These are phyloP conservation scores for Puccinia polysora DNA, from an alignment of 1,284 basidiomycete genomes.

Conservation along the genomic window DNA sequence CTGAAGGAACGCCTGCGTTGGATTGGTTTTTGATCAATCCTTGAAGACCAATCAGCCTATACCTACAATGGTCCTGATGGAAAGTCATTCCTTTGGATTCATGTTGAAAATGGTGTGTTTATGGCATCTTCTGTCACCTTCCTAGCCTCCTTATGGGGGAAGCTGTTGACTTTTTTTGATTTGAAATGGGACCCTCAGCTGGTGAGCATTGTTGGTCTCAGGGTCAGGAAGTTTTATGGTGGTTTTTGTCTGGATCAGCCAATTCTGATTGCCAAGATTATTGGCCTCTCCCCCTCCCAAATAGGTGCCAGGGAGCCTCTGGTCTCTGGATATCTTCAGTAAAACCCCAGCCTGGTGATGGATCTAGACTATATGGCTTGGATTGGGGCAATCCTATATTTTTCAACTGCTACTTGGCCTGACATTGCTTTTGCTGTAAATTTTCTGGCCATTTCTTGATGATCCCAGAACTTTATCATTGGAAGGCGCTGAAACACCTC, in stretches of 20 bases:
- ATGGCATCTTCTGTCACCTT: background rate
- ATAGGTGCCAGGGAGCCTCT: background rate
- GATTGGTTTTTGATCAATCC: background rate
- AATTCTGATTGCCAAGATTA: background rate
- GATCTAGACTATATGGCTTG: background rate
- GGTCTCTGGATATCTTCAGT: background rate
- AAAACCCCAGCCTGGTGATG: background rate
- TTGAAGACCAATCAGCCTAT: conserved; percentile 1
- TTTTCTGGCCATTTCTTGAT: background rate
- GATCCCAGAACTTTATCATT: background rate
- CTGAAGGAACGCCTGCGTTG: background rate
- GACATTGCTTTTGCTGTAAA: conserved; percentile 17
- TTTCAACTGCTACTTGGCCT: background rate
- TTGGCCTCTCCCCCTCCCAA: background rate
- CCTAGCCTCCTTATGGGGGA: background rate
- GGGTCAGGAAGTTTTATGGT: background rate
- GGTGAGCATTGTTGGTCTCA: conserved; percentile 3
- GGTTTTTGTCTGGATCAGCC: background rate
- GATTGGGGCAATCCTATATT: background rate
- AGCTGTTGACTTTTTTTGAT: background rate
- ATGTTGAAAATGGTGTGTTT: conserved; percentile 10
- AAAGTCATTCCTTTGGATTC: conserved; percentile 1
- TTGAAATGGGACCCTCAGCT: conserved; percentile 9
- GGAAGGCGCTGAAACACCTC: conserved; percentile 1
- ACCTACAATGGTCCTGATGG: background rate